A percentile compares a stretch with the other conserved stretches of the same genome.
Evolutionary conservation across 306 rosid species (phyloP).

Genomic region (Gillenia trifoliata): DNA sequence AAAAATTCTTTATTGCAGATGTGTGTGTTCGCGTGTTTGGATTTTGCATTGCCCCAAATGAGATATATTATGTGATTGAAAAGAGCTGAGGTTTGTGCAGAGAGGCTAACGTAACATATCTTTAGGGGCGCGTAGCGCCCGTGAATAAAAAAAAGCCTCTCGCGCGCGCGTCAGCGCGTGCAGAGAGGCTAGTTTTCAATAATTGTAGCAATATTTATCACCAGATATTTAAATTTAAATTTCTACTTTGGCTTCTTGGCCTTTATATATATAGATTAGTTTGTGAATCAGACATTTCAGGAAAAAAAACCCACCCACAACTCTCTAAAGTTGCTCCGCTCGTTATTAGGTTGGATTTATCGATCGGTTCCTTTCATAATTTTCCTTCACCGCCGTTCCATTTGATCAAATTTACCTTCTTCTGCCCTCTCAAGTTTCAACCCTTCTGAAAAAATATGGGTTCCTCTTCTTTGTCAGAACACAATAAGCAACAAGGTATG

Average conservation of each 20-base stretch:
- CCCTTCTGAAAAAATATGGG: conserved; percentile 4
- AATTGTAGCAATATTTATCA: background rate
- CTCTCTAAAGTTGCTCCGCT: background rate
- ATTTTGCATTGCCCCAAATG: too few relatives aligned
- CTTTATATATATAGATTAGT: background rate
- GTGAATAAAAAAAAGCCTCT: too few relatives aligned
- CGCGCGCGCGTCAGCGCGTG: too few relatives aligned
- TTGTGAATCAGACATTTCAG: background rate
- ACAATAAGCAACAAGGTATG: background rate
- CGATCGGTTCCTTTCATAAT: background rate
- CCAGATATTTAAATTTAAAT: background rate
- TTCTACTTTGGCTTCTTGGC: background rate
- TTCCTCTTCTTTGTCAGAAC: conserved; percentile 1
- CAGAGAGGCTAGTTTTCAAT: too few relatives aligned
- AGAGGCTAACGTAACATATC: too few relatives aligned
- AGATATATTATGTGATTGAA: too few relatives aligned
- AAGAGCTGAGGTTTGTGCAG: too few relatives aligned
- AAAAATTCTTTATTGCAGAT: too few relatives aligned
- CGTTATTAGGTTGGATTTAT: background rate
- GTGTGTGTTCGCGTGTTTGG: too few relatives aligned
- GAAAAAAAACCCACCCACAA: background rate
- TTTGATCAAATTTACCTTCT: background rate
- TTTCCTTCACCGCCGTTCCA: background rate
- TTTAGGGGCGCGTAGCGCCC: too few relatives aligned
- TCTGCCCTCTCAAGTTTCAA: background rate